phyloP scores from a whole-genome alignment of 2,329 filamentous ascomycete genomes.

The Cladophialophora psammophila region DNA sequence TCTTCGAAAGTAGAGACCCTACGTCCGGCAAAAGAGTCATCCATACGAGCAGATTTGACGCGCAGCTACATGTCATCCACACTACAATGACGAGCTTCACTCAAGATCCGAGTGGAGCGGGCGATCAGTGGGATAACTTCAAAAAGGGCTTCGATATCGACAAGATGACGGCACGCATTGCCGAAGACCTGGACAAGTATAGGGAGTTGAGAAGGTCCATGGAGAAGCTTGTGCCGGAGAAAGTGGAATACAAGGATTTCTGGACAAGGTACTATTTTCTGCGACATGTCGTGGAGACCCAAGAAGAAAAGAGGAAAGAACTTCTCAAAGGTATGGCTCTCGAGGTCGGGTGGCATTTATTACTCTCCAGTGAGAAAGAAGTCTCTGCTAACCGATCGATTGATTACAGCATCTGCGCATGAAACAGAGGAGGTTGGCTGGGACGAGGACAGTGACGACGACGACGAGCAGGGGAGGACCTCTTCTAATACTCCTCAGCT shows the following conservation, averaged over 20 bases:
- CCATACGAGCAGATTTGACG: slow-evolving; percentile 92
- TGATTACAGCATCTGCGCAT: slow-evolving; percentile 57
- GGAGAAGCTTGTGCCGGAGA: slow-evolving; percentile 94
- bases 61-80: slow-evolving; percentile 94
- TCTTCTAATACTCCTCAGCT: slow-evolving; percentile 52
- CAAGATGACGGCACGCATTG: slow-evolving; percentile 82
- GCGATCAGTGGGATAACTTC: slow-evolving; percentile 72
- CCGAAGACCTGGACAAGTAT: slow-evolving; percentile 82
- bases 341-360: not conserved
- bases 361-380: slow-evolving; percentile 27
- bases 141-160: slow-evolving; percentile 78
- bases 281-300: slow-evolving; percentile 88
- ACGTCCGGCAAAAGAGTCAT: slow-evolving; percentile 87
- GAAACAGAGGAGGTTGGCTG: slow-evolving; percentile 75
- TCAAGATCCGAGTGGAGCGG: slow-evolving; percentile 70
- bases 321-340: slow-evolving; percentile 79
- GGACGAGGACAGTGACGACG: slow-evolving; percentile 74
- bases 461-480: slow-evolving; percentile 55
- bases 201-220: slow-evolving; percentile 84
- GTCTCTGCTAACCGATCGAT: slow-evolving; percentile 27
- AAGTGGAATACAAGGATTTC: slow-evolving; percentile 86
- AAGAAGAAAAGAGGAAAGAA: slow-evolving; percentile 86
- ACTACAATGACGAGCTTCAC: slow-evolving; percentile 81
- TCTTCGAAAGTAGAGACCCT: slow-evolving; percentile 94
- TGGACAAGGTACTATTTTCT: slow-evolving; percentile 97